Evolutionary conservation across 2,329 filamentous ascomycete species (phyloP).

Genomic region (Talaromyces sp.): DNA sequence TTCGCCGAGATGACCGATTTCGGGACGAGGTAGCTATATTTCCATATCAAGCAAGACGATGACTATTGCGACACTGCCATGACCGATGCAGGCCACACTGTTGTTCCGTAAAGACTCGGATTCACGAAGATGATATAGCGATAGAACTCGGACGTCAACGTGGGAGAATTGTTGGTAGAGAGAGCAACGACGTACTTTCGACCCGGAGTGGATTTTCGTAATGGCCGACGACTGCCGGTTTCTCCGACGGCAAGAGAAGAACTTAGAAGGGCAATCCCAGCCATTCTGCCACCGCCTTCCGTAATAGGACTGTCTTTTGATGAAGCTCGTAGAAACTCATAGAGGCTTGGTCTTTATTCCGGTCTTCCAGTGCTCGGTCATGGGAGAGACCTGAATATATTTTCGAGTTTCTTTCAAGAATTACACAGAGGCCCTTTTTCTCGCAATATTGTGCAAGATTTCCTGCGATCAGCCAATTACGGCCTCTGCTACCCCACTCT

Average conservation of each 20-base stretch:
- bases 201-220: constrained; percentile 9
- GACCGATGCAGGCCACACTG: constrained; percentile 17
- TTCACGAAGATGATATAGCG: background rate
- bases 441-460: background rate
- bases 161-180: constrained; percentile 8
- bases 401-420: no score
- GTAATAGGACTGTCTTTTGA: background rate
- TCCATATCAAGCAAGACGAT: constrained; percentile 34
- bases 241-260: background rate
- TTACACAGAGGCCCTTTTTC: no score
- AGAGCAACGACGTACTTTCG: background rate
- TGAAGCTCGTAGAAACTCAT: constrained; percentile 17
- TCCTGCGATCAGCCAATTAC: background rate
- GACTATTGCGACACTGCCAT: constrained; percentile 23
- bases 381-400: background rate
- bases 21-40: constrained; percentile 25
- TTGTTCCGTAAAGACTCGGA: background rate
- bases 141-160: background rate
- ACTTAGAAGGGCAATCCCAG: no score
- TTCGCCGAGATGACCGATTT: constrained; percentile 29
- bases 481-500: constrained; percentile 2
- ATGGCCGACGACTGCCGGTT: constrained; percentile 4
- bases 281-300: constrained; percentile 17
- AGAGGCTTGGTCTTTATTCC: background rate
- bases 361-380: no score